Evolutionary conservation across 148 eudicot species (phyloP), one percentile per base, ranked within the genome.

Genomic region (Persicaria maculosa): DNA sequence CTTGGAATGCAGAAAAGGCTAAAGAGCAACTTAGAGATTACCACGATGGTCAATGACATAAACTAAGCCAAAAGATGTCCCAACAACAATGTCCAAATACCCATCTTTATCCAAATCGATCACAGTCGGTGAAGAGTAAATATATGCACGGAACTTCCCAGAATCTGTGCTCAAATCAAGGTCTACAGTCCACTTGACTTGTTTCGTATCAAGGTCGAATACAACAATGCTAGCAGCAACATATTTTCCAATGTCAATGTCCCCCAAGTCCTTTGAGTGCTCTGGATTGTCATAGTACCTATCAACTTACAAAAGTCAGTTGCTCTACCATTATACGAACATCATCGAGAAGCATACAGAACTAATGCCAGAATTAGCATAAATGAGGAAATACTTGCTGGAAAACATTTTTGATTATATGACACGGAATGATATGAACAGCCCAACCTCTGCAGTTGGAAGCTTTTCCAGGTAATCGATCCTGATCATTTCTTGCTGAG

Each of bases 221-320:
- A 96, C 99, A 79, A 92, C 99, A 77, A 96, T 91, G 75, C 94
- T 90, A 75, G 93, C 89, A 75, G 91, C 97, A 77, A 96, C 94
- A 83, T 96, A 96, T 76, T 96, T 96, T 69, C 91, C 95, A 71
- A 92, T 90, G 72, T 92, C 97, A 76, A 92, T 86, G 68, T 86
- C 99, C 80, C 90, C 97, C 79, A 96, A 89, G 47, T 96, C 97
- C 81, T 92, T 92, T 52, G 84, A 81, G 85, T 89, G 94, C 84
- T 96, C 99, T 59, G 95, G 88, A 68, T 96, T 96, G 82, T 96
- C 97, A 80, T 96, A 92, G 77, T 96, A 96, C 89, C 99, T 96
- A 92, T 59, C 72, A 86, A 82, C 71, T 78, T 74, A 81, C 81
- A 78, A 64, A 74, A 62, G 73, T 52, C 55, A 52, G 78, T 45